These are phyloP conservation scores for Podosphaera xanthii DNA, from an alignment of 2,329 filamentous ascomycete genomes.

Conservation along the genomic window DNA sequence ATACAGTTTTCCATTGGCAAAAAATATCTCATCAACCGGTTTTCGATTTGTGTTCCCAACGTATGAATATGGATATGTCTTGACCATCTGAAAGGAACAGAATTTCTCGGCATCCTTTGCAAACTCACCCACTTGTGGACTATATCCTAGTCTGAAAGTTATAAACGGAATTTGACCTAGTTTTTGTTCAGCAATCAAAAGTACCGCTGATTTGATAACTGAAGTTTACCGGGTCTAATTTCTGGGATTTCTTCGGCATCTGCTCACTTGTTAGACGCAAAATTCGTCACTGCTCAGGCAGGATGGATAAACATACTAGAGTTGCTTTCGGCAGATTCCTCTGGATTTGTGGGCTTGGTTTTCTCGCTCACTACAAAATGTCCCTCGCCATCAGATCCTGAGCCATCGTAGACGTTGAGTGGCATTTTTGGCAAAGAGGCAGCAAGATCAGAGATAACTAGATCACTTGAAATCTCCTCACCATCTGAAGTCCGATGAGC, in stretches of 20 bases:
- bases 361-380: neutral
- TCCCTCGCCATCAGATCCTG: slow-evolving; percentile 8
- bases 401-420: slow-evolving; percentile 4
- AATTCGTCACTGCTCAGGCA: neutral
- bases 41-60: slow-evolving; percentile 29
- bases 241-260: neutral
- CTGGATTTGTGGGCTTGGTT: neutral
- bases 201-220: neutral
- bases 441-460: neutral
- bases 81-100: slow-evolving; percentile 28
- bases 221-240: neutral
- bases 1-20: slow-evolving; percentile 33
- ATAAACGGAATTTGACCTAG: neutral
- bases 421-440: slow-evolving; percentile 15
- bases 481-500: neutral
- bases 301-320: neutral
- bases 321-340: neutral
- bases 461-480: neutral
- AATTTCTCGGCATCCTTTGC: slow-evolving; percentile 18
- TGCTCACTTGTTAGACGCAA: neutral
- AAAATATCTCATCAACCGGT: slow-evolving; percentile 21
- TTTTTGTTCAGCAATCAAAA: neutral
- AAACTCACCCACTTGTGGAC: slow-evolving; percentile 7
- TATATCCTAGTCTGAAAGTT: neutral
- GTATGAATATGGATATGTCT: slow-evolving; percentile 35